Evolutionary conservation across 345 rosid species (phyloP).

Genomic region (Rubroshorea leprosula): DNA sequence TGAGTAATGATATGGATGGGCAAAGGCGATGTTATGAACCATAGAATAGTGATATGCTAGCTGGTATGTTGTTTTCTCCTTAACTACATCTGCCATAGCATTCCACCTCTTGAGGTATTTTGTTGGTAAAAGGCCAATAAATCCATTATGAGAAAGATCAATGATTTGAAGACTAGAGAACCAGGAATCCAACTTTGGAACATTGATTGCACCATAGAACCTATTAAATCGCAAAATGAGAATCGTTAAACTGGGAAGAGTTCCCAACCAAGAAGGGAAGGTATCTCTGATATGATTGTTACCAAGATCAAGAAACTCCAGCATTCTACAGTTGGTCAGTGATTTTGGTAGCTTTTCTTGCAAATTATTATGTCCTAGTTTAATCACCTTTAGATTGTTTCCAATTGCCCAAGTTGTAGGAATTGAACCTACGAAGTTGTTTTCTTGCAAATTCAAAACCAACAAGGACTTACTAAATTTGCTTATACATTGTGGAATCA

Average conservation of each 20-base stretch:
- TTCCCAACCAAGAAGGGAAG: constrained; percentile 14
- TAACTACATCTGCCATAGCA: no score
- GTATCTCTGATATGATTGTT: constrained; percentile 3
- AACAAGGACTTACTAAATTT: constrained; percentile 2
- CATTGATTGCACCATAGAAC: constrained; percentile 5
- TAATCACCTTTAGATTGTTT: neutral
- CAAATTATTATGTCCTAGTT: constrained; percentile 5
- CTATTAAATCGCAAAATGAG: constrained; percentile 9
- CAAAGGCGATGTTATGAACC: no score
- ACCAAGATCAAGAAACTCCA: constrained; percentile 1
- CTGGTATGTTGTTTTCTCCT: no score
- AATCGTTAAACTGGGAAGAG: constrained; percentile 2
- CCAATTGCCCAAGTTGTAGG: constrained; percentile 1
- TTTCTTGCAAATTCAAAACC: constrained; percentile 5
- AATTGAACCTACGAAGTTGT: constrained; percentile 11
- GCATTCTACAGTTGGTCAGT: constrained; percentile 1
- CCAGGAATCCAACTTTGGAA: neutral
- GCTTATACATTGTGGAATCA: constrained; percentile 15
- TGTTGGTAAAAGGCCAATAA: no score
- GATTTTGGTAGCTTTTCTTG: constrained; percentile 11
- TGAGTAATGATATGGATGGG: no score
- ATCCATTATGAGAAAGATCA: constrained; percentile 11
- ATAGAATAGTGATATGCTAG: no score
- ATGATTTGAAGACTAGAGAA: constrained; percentile 10
- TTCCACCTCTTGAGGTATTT: no score